Evolutionary conservation across 2,329 filamentous ascomycete genomes (phyloP).

Genomic region (Colletotrichum incanum): DNA sequence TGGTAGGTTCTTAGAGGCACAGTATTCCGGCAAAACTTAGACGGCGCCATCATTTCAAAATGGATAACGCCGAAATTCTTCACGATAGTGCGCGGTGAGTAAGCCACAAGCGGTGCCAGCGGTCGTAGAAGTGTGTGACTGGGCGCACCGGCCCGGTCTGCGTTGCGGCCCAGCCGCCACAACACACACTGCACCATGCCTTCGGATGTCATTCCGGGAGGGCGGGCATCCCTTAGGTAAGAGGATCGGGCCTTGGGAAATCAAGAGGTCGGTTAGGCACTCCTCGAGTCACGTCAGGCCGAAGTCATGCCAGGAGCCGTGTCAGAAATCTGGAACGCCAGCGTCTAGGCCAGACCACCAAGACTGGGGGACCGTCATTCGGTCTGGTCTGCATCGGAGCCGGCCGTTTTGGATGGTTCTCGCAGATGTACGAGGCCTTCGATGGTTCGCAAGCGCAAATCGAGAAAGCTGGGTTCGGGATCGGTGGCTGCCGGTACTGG

Average conservation of each 20-base stretch:
- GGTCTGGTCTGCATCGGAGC: constrained; percentile 1
- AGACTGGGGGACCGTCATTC: neutral
- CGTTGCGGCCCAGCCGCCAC: neutral
- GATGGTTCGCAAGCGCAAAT: neutral
- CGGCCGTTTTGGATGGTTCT: constrained; percentile 20
- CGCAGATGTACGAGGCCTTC: neutral
- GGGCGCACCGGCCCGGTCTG: constrained; percentile 10
- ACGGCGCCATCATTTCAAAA: constrained; percentile 1
- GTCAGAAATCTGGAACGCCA: neutral
- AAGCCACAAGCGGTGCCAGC: neutral
- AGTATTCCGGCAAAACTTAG: no score
- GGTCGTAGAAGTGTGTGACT: neutral
- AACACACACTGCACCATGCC: neutral
- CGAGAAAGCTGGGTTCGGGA: neutral
- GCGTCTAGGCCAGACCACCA: neutral
- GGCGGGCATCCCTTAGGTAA: neutral
- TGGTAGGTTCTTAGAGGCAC: neutral
- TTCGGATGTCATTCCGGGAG: constrained; percentile 15
- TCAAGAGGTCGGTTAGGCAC: no score
- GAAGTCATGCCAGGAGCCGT: constrained; percentile 30
- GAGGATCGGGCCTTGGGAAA: neutral
- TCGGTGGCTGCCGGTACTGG: neutral
- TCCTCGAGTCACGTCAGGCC: constrained; percentile 23
- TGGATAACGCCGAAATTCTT: neutral
- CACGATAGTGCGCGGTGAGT: neutral